These are phyloP conservation scores for Aspergillus ibericus DNA, from an alignment of 2,329 filamentous ascomycete species.

Conservation along the genomic window DNA sequence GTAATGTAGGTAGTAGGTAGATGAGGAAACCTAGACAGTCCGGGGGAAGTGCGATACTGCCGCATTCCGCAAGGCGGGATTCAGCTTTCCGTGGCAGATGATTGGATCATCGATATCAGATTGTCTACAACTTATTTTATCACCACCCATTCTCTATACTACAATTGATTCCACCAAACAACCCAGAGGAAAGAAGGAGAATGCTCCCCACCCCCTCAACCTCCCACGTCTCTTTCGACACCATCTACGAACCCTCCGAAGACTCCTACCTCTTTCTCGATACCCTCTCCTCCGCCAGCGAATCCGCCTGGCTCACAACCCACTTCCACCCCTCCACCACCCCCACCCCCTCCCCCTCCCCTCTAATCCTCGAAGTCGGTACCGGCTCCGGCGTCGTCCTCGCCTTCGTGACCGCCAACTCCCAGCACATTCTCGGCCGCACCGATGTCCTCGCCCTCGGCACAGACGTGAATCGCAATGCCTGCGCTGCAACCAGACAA, in stretches of 20 bases:
- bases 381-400: conserved; percentile 93
- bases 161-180: background rate
- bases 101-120: background rate
- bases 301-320: conserved; percentile 66
- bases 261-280: conserved; percentile 94
- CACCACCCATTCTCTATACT: background rate
- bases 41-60: background rate
- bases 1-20: too few species aligned
- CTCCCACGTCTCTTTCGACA: conserved; percentile 82
- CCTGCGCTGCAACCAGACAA: conserved; percentile 70
- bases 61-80: conserved; percentile 7
- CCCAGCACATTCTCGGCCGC: conserved; percentile 70
- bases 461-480: conserved; percentile 81
- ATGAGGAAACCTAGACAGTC: background rate
- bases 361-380: conserved; percentile 80
- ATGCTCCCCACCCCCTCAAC: conserved; percentile 93
- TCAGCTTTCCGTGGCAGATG: background rate
- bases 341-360: conserved; percentile 26
- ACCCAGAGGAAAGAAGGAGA: background rate
- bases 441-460: conserved; percentile 69
- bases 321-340: conserved; percentile 55
- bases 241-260: conserved; percentile 92
- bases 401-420: conserved; percentile 79
- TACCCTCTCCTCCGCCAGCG: conserved; percentile 72
- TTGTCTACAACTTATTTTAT: background rate